Conservation (phyloP, 495 filamentous ascomycete genomes). For the Penicillium pulvis region DNA sequence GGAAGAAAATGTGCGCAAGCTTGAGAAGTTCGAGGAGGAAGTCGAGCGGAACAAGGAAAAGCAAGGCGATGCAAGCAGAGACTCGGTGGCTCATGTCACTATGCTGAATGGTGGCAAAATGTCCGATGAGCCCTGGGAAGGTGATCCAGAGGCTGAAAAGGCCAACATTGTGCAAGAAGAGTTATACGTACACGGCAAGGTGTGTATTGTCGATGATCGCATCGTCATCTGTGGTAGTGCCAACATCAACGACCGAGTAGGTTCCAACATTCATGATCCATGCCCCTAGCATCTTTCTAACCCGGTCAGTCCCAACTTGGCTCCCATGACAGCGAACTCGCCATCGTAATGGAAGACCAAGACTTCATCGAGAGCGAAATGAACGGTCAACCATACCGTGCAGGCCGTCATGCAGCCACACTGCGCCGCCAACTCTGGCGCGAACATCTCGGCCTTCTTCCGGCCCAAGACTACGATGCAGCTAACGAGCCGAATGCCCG, state of each 20-base stretch:
- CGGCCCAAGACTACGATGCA: conserved; percentile 71
- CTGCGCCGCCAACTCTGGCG: conserved; percentile 87
- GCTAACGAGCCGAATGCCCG: conserved; percentile 76
- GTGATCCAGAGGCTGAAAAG: conserved; percentile 70
- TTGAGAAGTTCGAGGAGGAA: conserved; percentile 65
- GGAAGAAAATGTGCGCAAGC: conserved; percentile 51
- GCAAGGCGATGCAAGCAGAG: conserved; percentile 51
- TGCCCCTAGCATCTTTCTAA: neutral
- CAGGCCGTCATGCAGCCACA: conserved; percentile 75
- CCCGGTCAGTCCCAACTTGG: conserved; percentile 71
- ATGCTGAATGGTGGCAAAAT: conserved; percentile 72
- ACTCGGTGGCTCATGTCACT: conserved; percentile 76
- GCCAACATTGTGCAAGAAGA: conserved; percentile 93
- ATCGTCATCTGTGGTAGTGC: conserved; percentile 82
- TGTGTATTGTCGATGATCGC: conserved; percentile 82
- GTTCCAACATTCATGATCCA: conserved; percentile 4
- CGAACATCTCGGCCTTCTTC: conserved; percentile 85
- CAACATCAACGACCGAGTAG: conserved; percentile 88
- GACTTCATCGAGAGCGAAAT: conserved; percentile 71
- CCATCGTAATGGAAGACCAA: conserved; percentile 88
- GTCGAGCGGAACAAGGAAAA: conserved; percentile 40
- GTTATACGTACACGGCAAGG: conserved; percentile 89
- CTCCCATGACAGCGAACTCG: conserved; percentile 87
- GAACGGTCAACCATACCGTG: conserved; percentile 75
- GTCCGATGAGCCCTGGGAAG: conserved; percentile 71